Evolutionary conservation across 2,329 filamentous ascomycete genomes (phyloP).

Genomic region (Rhexocercosporidium sp.): DNA sequence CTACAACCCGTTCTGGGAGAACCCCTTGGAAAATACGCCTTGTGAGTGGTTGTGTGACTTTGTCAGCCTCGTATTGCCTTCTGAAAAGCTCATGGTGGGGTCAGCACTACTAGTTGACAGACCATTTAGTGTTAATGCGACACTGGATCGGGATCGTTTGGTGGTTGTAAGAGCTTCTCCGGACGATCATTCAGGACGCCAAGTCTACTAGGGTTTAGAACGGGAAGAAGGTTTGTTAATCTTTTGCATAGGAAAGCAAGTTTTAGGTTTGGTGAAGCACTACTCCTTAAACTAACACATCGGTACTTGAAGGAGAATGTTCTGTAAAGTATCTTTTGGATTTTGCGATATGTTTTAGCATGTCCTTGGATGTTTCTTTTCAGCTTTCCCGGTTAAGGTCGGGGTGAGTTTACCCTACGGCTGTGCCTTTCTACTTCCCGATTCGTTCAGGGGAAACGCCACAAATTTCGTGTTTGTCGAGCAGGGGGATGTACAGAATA

Average conservation of each 20-base stretch:
- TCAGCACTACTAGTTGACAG: background rate
- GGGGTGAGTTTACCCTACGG: background rate
- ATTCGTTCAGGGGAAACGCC: constrained; percentile 1
- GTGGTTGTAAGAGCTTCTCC: background rate
- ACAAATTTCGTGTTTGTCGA: background rate
- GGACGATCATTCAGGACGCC: background rate
- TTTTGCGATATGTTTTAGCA: background rate
- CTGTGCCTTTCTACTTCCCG: constrained; percentile 1
- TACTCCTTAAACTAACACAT: background rate
- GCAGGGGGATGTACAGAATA: background rate
- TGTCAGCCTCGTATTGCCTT: constrained; percentile 6
- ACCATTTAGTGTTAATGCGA: constrained; percentile 3
- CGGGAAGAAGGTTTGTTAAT: background rate
- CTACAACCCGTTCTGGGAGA: constrained; percentile 2
- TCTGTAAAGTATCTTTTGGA: background rate
- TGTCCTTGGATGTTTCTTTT: background rate
- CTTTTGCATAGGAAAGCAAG: background rate
- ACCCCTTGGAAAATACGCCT: background rate
- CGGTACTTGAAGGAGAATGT: background rate
- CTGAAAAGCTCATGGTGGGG: background rate
- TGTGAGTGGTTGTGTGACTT: constrained; percentile 1
- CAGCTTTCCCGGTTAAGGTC: background rate
- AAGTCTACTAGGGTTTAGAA: background rate
- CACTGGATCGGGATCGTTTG: background rate
- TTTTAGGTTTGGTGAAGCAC: background rate